Base-by-base conservation (phyloP, 345 rosid species). In the Euphorbia pulcherrima region DNA sequence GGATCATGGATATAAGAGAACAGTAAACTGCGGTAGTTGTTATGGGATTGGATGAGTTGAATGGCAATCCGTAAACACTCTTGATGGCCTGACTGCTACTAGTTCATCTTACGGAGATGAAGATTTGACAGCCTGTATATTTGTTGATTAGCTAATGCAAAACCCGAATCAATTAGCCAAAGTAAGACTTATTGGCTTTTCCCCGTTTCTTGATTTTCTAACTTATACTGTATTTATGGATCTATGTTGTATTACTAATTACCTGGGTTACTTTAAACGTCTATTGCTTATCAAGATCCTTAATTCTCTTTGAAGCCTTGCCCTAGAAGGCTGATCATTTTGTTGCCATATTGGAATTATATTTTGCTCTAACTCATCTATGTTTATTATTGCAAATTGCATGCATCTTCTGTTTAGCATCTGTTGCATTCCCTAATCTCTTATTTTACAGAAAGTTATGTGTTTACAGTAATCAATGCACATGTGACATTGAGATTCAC, bases 41-140 rank as follows among this genome's bases (percentile, higher is more conserved):
- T 51, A 54, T 47, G n/a, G 71, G 68, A 58, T 68, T 70, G 10
- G 79, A 70, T 41, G 67, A 75, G 58, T 79, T 59, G 70, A 69
- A 66, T 68, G 67, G 65, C 68, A 68, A 64, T 75, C 60, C 26
- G 29, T 70, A 39, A 60, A 64, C 68, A 60, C 47, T 8, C 62
- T 39, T 47, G 61, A 29, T 67, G 74, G 65, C 52, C 71, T 56
- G 62, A 60, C 47, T 57, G 68, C 30, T 55, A 62, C 12, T 63
- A 63, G 65, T 64, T 47, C 53, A 9, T 55, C 75, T 13, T 8
- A 35, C 44, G 16, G 61, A 71, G 67, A 52, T 28, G 70, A 71
- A 67, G 51, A 58, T 60, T 46, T 68, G 29, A 28, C 28, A 67
- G 71, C 68, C 33, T 67, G 57, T 40, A 18, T 21, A n/a, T 44